Evolutionary conservation across 2,329 filamentous ascomycete species (phyloP).

Genomic region (Aspergillus uvarum): DNA sequence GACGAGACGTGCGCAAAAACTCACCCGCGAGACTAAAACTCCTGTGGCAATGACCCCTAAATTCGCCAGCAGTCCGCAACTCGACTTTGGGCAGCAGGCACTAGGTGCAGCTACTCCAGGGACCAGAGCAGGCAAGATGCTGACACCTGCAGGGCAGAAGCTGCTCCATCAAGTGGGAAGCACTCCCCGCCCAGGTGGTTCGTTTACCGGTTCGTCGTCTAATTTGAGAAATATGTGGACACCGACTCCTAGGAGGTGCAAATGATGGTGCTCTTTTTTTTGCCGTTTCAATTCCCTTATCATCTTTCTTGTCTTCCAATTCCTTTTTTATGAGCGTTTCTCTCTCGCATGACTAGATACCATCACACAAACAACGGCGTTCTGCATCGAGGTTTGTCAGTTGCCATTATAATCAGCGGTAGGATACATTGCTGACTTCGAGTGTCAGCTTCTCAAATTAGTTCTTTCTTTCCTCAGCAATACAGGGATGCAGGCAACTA

Average conservation of each 20-base stretch:
- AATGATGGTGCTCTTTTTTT: conserved; percentile 14
- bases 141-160: conserved; percentile 48
- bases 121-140: conserved; percentile 29
- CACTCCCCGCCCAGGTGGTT: conserved; percentile 29
- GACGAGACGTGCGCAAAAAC: conserved; percentile 64
- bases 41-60: conserved; percentile 34
- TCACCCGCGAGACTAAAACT: conserved; percentile 60
- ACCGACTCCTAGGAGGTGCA: conserved; percentile 33
- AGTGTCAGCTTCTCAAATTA: too few species aligned
- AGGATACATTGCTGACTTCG: too few species aligned
- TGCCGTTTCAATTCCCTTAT: not conserved
- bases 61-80: conserved; percentile 42
- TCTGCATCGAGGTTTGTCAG: not conserved
- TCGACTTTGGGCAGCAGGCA: conserved; percentile 34
- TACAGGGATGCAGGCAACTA: not conserved
- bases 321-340: not conserved
- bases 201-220: conserved; percentile 16
- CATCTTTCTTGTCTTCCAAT: not conserved
- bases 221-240: conserved; percentile 41
- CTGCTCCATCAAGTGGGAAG: conserved; percentile 41
- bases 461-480: not conserved
- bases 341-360: conserved; percentile 1
- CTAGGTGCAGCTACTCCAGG: conserved; percentile 22
- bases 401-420: not conserved
- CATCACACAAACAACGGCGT: not conserved